These are phyloP conservation scores for Hanseniaspora vineae DNA, from an alignment of 805 yeast species.

Conservation along the genomic window DNA sequence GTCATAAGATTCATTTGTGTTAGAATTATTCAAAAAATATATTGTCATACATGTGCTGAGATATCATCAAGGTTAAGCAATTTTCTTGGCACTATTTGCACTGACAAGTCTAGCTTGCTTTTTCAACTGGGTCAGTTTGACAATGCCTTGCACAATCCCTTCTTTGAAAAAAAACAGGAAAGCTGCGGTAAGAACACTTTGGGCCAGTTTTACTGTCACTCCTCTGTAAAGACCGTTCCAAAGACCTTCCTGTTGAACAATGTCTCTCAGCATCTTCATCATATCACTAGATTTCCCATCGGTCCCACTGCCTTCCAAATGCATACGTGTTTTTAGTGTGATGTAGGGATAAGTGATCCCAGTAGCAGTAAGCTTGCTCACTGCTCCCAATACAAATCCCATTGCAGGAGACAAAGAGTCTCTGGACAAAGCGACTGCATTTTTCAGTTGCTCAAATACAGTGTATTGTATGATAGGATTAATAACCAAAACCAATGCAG, in stretches of 20 bases:
- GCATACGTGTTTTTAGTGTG: constrained; percentile 82
- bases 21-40: no score
- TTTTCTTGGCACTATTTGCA: no score
- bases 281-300: constrained; percentile 19
- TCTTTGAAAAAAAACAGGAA: constrained; percentile 85
- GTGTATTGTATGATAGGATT: constrained; percentile 92
- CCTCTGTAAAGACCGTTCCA: constrained; percentile 71
- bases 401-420: constrained; percentile 44
- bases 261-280: constrained; percentile 40
- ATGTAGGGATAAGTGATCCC: constrained; percentile 82
- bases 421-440: constrained; percentile 40
- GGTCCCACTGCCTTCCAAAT: constrained; percentile 35
- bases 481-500: constrained; percentile 73
- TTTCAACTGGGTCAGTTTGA: neutral
- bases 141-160: constrained; percentile 38
- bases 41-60: no score
- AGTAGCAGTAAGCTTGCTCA: constrained; percentile 85
- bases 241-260: constrained; percentile 53
- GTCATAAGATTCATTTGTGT: neutral
- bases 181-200: constrained; percentile 80
- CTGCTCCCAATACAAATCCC: constrained; percentile 78
- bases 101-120: neutral
- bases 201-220: constrained; percentile 62
- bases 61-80: no score
- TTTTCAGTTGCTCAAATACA: constrained; percentile 75